Conservation (phyloP, 768 basidiomycete genomes). For the Boletellus sp. region DNA sequence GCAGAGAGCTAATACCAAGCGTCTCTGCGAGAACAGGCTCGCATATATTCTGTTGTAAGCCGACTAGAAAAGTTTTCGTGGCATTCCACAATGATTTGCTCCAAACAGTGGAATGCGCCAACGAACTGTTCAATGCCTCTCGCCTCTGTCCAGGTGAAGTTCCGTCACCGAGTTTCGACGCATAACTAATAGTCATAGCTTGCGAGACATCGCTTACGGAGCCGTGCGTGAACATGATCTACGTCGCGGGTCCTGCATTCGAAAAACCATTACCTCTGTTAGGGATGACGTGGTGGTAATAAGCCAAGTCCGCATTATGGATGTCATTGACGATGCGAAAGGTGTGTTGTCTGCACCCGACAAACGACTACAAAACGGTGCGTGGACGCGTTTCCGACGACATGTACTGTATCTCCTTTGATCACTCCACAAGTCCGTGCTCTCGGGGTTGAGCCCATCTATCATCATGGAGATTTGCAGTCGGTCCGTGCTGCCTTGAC, state of each 20-base stretch:
- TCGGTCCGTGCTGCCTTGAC: slow-evolving; percentile 42
- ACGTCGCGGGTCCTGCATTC: not conserved
- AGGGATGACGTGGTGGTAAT: slow-evolving; percentile 59
- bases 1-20: not conserved
- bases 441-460: slow-evolving; percentile 75
- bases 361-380: slow-evolving; percentile 90
- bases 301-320: not conserved
- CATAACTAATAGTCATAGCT: slow-evolving; percentile 40
- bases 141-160: slow-evolving; percentile 71
- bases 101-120: slow-evolving; percentile 72
- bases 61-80: not conserved
- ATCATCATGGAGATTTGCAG: slow-evolving; percentile 79
- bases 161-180: not conserved
- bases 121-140: slow-evolving; percentile 73
- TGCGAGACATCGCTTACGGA: slow-evolving; percentile 79
- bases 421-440: slow-evolving; percentile 57
- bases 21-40: slow-evolving; percentile 49
- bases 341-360: slow-evolving; percentile 80
- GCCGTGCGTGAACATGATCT: slow-evolving; percentile 47
- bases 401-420: not conserved
- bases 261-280: not conserved
- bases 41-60: slow-evolving; percentile 78
- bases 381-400: slow-evolving; percentile 32
- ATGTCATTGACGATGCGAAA: slow-evolving; percentile 25
- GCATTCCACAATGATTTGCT: not conserved